Percentiles rank a stretch among this genome's conserved stretches.
Conservation (phyloP, 805 yeast species). For the Metschnikowia similis region DNA sequence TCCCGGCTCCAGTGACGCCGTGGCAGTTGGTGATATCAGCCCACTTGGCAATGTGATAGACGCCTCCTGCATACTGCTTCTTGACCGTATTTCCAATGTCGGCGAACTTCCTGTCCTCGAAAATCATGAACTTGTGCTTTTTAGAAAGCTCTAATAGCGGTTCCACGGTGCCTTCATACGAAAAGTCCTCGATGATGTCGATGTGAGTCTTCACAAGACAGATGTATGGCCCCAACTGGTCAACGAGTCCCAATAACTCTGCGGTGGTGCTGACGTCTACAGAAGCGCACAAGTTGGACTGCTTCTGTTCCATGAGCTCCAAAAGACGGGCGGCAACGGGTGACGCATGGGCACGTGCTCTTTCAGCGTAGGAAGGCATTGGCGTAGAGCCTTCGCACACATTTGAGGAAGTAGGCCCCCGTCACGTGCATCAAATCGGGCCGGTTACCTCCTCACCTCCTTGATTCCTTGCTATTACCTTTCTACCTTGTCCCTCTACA, state of each 20-base stretch:
- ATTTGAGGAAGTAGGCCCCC: not conserved
- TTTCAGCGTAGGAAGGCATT: constrained; percentile 48
- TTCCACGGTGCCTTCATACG: constrained; percentile 69
- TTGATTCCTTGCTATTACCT: too few species aligned
- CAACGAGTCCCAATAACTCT: constrained; percentile 70
- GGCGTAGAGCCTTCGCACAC: not conserved
- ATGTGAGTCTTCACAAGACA: constrained; percentile 93
- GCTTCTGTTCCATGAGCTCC: constrained; percentile 68
- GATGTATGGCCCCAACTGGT: constrained; percentile 83
- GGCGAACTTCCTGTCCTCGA: constrained; percentile 97
- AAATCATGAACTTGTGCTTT: constrained; percentile 84
- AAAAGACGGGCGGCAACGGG: constrained; percentile 77
- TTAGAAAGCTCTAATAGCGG: constrained; percentile 71
- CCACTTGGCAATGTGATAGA: constrained; percentile 87
- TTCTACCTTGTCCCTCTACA: too few species aligned
- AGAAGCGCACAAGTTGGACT: constrained; percentile 91
- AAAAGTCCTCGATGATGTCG: constrained; percentile 86
- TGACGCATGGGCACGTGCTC: constrained; percentile 70
- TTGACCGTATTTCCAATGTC: constrained; percentile 98
- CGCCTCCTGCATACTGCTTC: constrained; percentile 87
- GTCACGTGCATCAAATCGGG: not conserved
- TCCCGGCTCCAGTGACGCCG: constrained; percentile 93
- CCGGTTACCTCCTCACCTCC: too few species aligned
- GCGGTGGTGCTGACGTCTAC: constrained; percentile 79
- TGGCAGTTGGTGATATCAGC: constrained; percentile 97